Base-by-base conservation (phyloP, 805 yeast species). In the Lachancea meyersii region DNA sequence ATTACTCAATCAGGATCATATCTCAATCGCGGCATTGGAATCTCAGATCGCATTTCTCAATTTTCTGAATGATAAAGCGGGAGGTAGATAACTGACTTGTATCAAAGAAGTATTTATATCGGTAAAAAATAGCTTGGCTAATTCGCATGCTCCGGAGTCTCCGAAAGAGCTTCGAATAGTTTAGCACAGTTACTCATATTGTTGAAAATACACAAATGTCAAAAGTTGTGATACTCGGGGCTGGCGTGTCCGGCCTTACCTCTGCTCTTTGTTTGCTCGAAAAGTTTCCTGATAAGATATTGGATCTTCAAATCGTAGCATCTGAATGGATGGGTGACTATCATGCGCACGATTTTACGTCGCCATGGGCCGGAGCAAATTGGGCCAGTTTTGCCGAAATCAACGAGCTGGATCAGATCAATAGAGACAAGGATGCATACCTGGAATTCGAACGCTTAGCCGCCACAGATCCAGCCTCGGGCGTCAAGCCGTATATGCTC, bases 351-450 rank as follows among this genome's bases (percentile, higher is more conserved):
- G 70, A 70, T 8, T 81, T 77, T 54, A 71, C 84, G 2, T 77
- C 83, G 0, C 86, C 86, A 3, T 75, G 69, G 56, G 87, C 86
- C 0, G 87, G 87, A 3, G 88, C 86, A 35, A 77, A 80, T 51
- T 81, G 86, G 85, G 69, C 67, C 37, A 74, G 82, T 10, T 77
- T 78, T 61, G 86, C 84, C 2, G 31, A 51, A 1, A 45, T 47
- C 1, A 64, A 65, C 3, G 76, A 75, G 17, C 28, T 26, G 4
- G 54, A 48, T 6, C 57, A 66, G 17, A 76, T 72, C 44, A 54
- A 62, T 11, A 52, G 65, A 17, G 87, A 81, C 52, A 60, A 60
- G 23, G 59, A 69, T 2, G 76, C 76, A 0, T 82, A 81, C 51
- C 49, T 49, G 21, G 69, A 65, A 46, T 72, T 80, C 32, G 48